phyloP scores from a whole-genome alignment of 2,329 filamentous ascomycete genomes.

The Cephalotrichum gorgonifer region DNA sequence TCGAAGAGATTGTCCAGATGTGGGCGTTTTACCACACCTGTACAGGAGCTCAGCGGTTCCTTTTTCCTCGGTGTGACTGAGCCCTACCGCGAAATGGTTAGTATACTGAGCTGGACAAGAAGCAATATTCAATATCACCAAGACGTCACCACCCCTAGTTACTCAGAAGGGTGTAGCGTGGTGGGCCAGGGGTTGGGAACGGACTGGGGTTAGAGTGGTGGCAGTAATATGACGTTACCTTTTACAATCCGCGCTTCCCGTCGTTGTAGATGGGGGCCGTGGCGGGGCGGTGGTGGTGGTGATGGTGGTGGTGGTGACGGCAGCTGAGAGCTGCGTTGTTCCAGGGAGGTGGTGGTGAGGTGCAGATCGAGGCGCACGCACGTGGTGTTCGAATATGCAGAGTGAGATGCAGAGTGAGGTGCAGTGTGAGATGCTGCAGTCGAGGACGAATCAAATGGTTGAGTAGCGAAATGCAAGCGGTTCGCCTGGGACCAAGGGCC shows the following conservation, averaged over 20 bases:
- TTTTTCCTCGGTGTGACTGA: not conserved
- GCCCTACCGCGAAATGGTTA: not conserved
- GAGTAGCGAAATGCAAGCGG: constrained; percentile 5
- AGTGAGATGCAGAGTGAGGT: constrained; percentile 1
- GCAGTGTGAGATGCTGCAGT: too few species aligned
- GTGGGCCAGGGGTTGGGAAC: not conserved
- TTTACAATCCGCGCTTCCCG: not conserved
- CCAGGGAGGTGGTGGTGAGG: too few species aligned
- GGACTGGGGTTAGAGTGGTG: not conserved
- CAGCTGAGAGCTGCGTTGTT: too few species aligned
- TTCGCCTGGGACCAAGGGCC: not conserved
- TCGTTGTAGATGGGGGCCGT: too few species aligned
- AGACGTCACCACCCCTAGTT: not conserved
- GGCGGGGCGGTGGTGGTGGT: too few species aligned
- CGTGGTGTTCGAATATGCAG: not conserved
- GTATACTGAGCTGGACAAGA: not conserved
- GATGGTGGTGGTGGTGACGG: too few species aligned
- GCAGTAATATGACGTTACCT: too few species aligned
- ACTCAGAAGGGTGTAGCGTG: not conserved
- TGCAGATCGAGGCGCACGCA: constrained; percentile 2
- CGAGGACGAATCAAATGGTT: constrained; percentile 1
- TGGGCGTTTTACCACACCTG: too few species aligned
- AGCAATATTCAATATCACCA: not conserved
- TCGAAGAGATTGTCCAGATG: not conserved
- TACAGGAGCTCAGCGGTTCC: too few species aligned